These are phyloP conservation scores for Cladophialophora yegresii DNA, from an alignment of 2,329 filamentous ascomycete genomes.

Conservation along the genomic window DNA sequence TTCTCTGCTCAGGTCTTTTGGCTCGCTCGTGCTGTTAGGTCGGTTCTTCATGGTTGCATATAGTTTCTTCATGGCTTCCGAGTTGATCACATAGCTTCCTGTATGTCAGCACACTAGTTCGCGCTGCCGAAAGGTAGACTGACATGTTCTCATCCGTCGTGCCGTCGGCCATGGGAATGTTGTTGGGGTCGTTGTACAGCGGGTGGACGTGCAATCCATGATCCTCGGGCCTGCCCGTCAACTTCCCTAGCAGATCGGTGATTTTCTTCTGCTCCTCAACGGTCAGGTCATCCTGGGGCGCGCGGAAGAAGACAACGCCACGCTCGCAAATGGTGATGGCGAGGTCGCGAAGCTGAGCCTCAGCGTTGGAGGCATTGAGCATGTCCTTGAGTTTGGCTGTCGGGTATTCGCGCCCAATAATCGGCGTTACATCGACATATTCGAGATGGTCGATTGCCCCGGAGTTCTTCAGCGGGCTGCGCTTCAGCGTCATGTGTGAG, in stretches of 20 bases:
- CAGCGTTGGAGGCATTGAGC: constrained; percentile 62
- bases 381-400: constrained; percentile 54
- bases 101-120: background rate
- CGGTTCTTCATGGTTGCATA: constrained; percentile 44
- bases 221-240: constrained; percentile 52
- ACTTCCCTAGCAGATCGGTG: constrained; percentile 48
- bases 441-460: constrained; percentile 30
- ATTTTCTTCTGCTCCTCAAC: constrained; percentile 51
- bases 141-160: constrained; percentile 33
- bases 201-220: constrained; percentile 60
- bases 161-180: constrained; percentile 32
- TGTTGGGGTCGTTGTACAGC: constrained; percentile 39
- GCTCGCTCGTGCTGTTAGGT: constrained; percentile 23
- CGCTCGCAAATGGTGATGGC: constrained; percentile 58
- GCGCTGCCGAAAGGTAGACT: background rate
- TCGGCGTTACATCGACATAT: constrained; percentile 41
- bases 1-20: constrained; percentile 26
- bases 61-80: constrained; percentile 57
- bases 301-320: constrained; percentile 70
- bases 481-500: constrained; percentile 43
- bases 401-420: constrained; percentile 48
- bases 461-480: constrained; percentile 27
- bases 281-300: constrained; percentile 48
- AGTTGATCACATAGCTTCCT: constrained; percentile 58
- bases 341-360: constrained; percentile 65